A percentile compares a stretch with the other conserved stretches of the same genome.
These are phyloP conservation scores for Skeletonema potamos DNA, from an alignment of 108 stramenopile species.

Conservation along the genomic window DNA sequence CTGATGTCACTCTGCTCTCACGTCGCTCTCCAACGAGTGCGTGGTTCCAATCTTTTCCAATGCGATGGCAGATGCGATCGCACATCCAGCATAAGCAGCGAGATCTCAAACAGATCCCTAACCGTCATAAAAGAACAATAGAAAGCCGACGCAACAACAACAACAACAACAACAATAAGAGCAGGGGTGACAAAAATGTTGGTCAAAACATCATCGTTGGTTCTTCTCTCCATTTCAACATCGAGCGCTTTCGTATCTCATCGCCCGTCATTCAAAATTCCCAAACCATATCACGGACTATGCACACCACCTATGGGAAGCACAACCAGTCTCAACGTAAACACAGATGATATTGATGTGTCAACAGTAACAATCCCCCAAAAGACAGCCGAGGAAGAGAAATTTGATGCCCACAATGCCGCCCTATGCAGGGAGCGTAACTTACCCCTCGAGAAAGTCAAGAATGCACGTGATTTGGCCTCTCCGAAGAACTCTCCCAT, in stretches of 20 bases:
- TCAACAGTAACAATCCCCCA: constrained; percentile 10
- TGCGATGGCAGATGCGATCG: too few relatives aligned
- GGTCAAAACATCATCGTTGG: neutral
- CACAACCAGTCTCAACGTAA: neutral
- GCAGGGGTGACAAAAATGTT: too few relatives aligned
- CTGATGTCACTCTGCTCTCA: too few relatives aligned
- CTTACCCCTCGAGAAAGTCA: constrained; percentile 72
- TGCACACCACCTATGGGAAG: neutral
- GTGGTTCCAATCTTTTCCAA: too few relatives aligned
- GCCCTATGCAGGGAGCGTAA: constrained; percentile 72
- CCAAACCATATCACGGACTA: neutral
- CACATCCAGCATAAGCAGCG: too few relatives aligned
- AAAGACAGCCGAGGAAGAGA: constrained; percentile 40
- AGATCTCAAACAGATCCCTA: too few relatives aligned
- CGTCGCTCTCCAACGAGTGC: too few relatives aligned
- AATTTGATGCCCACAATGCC: constrained; percentile 53
- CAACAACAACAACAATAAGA: too few relatives aligned
- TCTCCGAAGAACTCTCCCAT: constrained; percentile 72
- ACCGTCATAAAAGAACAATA: too few relatives aligned
- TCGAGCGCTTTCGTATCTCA: neutral
- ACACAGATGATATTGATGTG: constrained; percentile 12
- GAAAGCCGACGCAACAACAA: neutral
- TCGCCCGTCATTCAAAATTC: neutral
- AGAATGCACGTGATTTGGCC: constrained; percentile 90
- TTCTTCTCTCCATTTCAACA: neutral